Evolutionary conservation across 352 stramenopile genomes (phyloP).

Genomic region (Paralagenidium karlingii): DNA sequence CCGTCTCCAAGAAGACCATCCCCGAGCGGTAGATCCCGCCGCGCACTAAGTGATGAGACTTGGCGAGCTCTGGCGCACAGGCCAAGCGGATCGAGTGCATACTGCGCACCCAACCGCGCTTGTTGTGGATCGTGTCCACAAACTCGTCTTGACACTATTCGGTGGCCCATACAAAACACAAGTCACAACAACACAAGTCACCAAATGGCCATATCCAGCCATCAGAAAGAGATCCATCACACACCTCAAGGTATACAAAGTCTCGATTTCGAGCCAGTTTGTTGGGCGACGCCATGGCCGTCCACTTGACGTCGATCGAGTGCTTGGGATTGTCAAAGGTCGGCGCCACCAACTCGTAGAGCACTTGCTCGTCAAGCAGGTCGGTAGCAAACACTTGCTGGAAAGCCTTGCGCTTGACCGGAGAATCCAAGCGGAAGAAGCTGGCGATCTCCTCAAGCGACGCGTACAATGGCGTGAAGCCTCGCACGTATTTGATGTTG

Average conservation of each 20-base stretch:
- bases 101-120: slow-evolving; percentile 60
- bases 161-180: background rate
- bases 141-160: slow-evolving; percentile 65
- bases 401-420: slow-evolving; percentile 55
- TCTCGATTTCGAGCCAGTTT: slow-evolving; percentile 69
- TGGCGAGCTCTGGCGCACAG: slow-evolving; percentile 42
- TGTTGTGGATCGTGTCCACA: slow-evolving; percentile 51
- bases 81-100: slow-evolving; percentile 70
- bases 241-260: slow-evolving; percentile 66
- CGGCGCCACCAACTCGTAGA: slow-evolving; percentile 45
- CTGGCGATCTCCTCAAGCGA: slow-evolving; percentile 67
- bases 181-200: background rate
- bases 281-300: slow-evolving; percentile 52
- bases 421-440: slow-evolving; percentile 67
- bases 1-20: slow-evolving; percentile 68
- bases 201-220: no score
- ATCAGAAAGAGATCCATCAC: no score
- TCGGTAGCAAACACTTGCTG: slow-evolving; percentile 63
- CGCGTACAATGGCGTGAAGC: slow-evolving; percentile 55
- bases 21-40: slow-evolving; percentile 62
- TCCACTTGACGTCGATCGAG: slow-evolving; percentile 77
- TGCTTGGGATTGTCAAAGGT: slow-evolving; percentile 68
- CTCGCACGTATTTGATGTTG: slow-evolving; percentile 56
- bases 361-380: slow-evolving; percentile 64
- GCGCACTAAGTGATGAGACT: slow-evolving; percentile 51